These are phyloP conservation scores for Gracilaria caudata DNA, from an alignment of 23 red algal genomes.

Conservation along the genomic window DNA sequence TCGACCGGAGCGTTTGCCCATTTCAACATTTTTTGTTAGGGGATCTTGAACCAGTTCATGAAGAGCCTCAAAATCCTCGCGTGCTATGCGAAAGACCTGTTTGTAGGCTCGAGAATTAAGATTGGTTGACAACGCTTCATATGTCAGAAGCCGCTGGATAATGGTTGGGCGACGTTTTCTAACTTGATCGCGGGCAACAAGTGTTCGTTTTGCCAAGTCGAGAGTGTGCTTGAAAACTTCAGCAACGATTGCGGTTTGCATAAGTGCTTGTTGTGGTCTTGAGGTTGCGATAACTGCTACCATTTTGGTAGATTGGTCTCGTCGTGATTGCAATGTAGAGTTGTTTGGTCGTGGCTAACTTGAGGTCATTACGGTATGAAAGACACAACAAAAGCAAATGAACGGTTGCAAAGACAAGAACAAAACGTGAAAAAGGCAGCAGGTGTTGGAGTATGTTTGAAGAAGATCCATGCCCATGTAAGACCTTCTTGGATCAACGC, in stretches of 20 bases:
- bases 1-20: neutral
- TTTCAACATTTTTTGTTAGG: constrained; percentile 6
- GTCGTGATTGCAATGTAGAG: constrained; percentile 12
- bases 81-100: neutral
- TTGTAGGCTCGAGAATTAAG: neutral
- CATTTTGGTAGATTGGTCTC: neutral
- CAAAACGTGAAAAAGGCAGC: too few species aligned
- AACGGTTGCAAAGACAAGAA: too few species aligned
- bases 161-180: neutral
- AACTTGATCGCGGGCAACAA: neutral
- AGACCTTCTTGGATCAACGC: too few species aligned
- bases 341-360: too few species aligned
- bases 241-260: neutral
- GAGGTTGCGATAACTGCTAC: neutral
- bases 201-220: neutral
- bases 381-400: too few species aligned
- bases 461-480: too few species aligned
- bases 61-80: neutral
- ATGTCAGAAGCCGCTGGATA: neutral
- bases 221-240: neutral
- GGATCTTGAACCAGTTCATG: neutral
- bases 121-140: neutral
- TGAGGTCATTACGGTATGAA: too few species aligned
- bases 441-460: too few species aligned
- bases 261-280: neutral